Conservation (phyloP, 805 yeast species). For the Zygoascus flipseniorum region DNA sequence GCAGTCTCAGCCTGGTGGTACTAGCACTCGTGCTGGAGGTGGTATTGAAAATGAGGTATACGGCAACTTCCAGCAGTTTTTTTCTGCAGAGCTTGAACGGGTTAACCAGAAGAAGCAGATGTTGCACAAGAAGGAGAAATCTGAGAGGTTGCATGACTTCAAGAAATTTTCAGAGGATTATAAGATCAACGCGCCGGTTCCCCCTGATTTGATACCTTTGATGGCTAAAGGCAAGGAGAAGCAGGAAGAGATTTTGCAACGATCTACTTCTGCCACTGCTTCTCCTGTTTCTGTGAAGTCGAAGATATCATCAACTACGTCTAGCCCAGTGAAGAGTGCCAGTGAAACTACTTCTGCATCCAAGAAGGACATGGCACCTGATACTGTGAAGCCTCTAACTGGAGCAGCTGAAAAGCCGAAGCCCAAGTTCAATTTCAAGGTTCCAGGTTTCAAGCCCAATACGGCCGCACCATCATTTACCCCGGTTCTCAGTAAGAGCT, state of each 20-base stretch:
- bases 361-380: constrained; percentile 10
- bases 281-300: constrained; percentile 7
- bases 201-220: constrained; percentile 61
- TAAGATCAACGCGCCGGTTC: constrained; percentile 48
- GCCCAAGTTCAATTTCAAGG: constrained; percentile 48
- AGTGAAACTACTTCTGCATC: constrained; percentile 4
- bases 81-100: constrained; percentile 25
- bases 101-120: constrained; percentile 22
- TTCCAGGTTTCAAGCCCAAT: constrained; percentile 60
- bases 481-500: constrained; percentile 12
- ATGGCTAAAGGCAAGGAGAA: constrained; percentile 58
- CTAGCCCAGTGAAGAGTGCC: constrained; percentile 3
- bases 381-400: constrained; percentile 4
- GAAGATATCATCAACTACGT: neutral
- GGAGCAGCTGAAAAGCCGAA: constrained; percentile 24
- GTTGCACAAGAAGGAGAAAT: constrained; percentile 23
- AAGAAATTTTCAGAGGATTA: constrained; percentile 75
- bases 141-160: constrained; percentile 34
- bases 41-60: constrained; percentile 22
- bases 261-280: constrained; percentile 6
- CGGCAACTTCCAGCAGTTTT: constrained; percentile 27
- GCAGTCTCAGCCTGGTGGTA: neutral
- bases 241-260: constrained; percentile 47
- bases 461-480: constrained; percentile 57
- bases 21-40: neutral